Base-by-base conservation (phyloP, 2,329 filamentous ascomycete species). In the Ophiostoma triangulosporum region DNA sequence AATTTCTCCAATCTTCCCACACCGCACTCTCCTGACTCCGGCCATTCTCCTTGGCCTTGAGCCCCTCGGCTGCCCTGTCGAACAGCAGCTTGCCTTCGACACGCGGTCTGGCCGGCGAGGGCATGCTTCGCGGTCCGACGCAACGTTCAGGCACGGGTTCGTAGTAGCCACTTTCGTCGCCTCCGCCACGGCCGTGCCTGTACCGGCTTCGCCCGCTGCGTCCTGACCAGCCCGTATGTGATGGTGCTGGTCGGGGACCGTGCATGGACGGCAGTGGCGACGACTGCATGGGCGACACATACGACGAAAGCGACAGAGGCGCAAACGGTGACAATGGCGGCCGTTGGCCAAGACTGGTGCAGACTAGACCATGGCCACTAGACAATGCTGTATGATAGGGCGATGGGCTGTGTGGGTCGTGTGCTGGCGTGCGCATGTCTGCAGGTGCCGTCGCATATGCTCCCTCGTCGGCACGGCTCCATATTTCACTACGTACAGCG, bases 21-120 rank as follows among this genome's bases (percentile, higher is more conserved):
- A 17, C 22, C 15, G 24, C 15, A 11, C 40, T 17, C 43, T 46
- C 43, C 7, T 6, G 15, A 8, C 3, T 20, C n/a, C 9, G 27
- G 27, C n/a, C 50, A n/a, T 35, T 3, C 9, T 27, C 36, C 11
- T 48, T 36, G 8, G 29, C n/a, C 33, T 52, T 52, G n/a, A 60
- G 32, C 3, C 52, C 53, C 12, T 54, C 48, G 3, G 54, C 56
- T 3, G 58, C 58, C 38, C 52, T 52, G 49, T 60, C 45, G 24
- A 60, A 60, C 8, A 60, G 50, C 26, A 4, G 27, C 35, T 57
- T 56, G 11, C 55, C 54, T 8, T 17, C 26, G 2, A 40, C 33
- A 11, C 40, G 52, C 35, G 17, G 43, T 14, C 17, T 15, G 14
- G 53, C 26, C 17, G 38, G 24, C 15, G 38, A 4, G 3, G 43